phyloP scores from a whole-genome alignment of 805 yeast genomes.

The Lipomyces starkeyi region DNA sequence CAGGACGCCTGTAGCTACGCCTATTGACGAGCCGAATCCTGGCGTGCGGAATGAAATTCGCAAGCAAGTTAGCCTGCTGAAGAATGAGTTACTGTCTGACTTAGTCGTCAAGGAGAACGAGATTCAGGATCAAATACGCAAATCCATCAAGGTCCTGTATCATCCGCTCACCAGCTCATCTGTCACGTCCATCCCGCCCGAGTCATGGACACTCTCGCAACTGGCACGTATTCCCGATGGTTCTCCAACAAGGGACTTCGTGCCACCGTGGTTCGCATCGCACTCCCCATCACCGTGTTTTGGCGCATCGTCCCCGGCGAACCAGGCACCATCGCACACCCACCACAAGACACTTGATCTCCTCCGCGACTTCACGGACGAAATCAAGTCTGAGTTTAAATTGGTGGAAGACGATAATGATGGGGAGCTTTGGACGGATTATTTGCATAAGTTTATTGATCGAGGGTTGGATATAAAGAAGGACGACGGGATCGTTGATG shows the following conservation, averaged over 20 bases:
- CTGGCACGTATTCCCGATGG: not conserved
- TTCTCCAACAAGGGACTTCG: not conserved
- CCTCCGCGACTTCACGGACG: too few species aligned
- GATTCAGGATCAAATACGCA: not conserved
- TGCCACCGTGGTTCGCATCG: not conserved
- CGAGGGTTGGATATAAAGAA: not conserved
- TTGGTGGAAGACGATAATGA: too few species aligned
- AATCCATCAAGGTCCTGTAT: not conserved
- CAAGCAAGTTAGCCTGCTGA: not conserved
- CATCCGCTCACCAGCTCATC: not conserved
- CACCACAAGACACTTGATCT: not conserved
- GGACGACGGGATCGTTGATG: not conserved
- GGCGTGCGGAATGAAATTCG: not conserved
- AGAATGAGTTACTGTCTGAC: not conserved
- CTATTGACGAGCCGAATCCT: not conserved
- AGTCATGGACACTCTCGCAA: not conserved
- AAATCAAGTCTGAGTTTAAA: too few species aligned
- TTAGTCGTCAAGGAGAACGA: not conserved
- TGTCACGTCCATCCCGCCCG: not conserved
- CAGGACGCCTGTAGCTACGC: not conserved
- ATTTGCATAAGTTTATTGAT: too few species aligned
- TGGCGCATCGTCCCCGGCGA: not conserved
- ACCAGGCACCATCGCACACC: not conserved
- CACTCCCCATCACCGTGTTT: not conserved
- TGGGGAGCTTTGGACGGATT: too few species aligned